These are phyloP conservation scores for Pulicaria dysenterica DNA, from an alignment of 129 eudicot species.

Conservation along the genomic window DNA sequence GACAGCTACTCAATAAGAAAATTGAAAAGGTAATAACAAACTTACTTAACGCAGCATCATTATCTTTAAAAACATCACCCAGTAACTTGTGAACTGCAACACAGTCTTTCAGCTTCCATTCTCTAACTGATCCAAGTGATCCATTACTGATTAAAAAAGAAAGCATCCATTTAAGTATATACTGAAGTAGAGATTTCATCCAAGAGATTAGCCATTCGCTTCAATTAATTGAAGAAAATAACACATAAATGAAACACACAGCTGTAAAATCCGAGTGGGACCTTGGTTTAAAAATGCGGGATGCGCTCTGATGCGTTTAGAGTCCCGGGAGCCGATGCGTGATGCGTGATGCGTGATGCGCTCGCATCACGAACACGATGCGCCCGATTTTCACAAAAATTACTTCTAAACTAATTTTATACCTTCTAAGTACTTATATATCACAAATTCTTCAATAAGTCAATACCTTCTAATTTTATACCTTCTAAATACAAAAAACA, in stretches of 20 bases:
- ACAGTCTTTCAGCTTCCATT: conserved; percentile 77
- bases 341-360: too few relatives aligned
- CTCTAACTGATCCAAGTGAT: conserved; percentile 45
- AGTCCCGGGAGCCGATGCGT: too few relatives aligned
- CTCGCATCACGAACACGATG: too few relatives aligned
- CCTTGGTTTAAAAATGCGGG: too few relatives aligned
- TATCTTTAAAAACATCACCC: conserved; percentile 45
- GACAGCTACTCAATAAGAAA: conserved; percentile 1
- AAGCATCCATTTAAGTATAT: not conserved
- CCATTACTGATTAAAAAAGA: conserved; percentile 55
- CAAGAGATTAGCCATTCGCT: not conserved
- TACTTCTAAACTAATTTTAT: too few relatives aligned
- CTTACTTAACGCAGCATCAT: conserved; percentile 77
- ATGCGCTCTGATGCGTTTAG: too few relatives aligned
- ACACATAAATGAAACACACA: conserved; percentile 1
- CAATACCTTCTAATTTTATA: too few relatives aligned
- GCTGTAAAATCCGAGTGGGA: not conserved
- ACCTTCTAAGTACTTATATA: too few relatives aligned
- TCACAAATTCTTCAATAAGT: too few relatives aligned
- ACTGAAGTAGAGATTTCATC: not conserved
- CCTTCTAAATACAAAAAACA: too few relatives aligned
- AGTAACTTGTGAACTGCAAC: conserved; percentile 74
- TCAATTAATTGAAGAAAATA: too few relatives aligned
- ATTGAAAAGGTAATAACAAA: not conserved
- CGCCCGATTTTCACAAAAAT: too few relatives aligned